Base-by-base conservation (phyloP, 495 filamentous ascomycete species). In the Annulohypoxylon stygium region DNA sequence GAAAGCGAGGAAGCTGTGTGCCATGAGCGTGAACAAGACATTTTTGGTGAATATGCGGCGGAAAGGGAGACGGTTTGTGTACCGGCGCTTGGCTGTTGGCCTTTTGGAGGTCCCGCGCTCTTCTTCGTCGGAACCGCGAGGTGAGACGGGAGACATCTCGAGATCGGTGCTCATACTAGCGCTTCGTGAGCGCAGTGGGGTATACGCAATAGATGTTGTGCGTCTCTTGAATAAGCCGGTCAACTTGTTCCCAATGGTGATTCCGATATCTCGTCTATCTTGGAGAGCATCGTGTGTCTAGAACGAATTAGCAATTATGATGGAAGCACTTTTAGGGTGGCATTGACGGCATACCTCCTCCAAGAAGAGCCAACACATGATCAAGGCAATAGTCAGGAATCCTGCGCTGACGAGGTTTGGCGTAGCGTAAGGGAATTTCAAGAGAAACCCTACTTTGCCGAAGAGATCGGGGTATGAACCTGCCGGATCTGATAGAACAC, bases 11-110 rank as follows among this genome's bases (percentile, higher is more conserved):
- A 94, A 86, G 50, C 87, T 90, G 78, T 91, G 90, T 1, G 90
- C 86, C 11, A 89, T 51, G 3, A 96, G 82, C 1, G 93, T 94
- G 70, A 78, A 78, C 12, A 74, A 61, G 23, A 97, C 90, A 72
- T 95, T 95, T 59, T 86, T 86, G 2, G 93, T 96, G 85, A 93
- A 96, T 66, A 97, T 93, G 26, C 87, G 86, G 20, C 88, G 86
- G 83, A 95, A 93, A 7, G 92, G 87, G 34, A 95, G 83, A 10
- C 78, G 71, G 9, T 75, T 78, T 10, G 77, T 83, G 50, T 81
- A 86, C 10, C 82, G 75, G 0, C 76, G 76, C 9, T 70, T 75
- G 8, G 55, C 30, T 8, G 53, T 47, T 11, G 39, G 18, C 41
- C 64, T 45, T 43, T 65, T 69, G 4, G 65, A 47, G 8, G 54